phyloP scores from a whole-genome alignment of 2,329 filamentous ascomycete species.

The Beauveria varroae region DNA sequence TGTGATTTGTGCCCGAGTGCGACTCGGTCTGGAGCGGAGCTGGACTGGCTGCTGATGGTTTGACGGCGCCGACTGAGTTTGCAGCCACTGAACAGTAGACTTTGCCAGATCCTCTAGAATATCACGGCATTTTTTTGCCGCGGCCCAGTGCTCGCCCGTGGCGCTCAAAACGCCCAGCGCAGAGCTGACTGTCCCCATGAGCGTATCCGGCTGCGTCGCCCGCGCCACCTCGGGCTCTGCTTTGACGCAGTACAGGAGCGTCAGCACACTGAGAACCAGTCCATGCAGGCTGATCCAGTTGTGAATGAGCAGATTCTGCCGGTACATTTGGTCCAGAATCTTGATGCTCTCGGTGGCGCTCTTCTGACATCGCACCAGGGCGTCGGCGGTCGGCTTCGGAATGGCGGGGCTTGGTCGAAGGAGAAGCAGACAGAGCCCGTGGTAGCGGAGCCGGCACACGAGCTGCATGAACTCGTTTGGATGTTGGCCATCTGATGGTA shows the following conservation, averaged over 20 bases:
- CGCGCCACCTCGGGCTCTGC: conserved; percentile 33
- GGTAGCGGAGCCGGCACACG: conserved; percentile 38
- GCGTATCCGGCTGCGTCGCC: conserved; percentile 27
- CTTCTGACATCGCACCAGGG: conserved; percentile 33
- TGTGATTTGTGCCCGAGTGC: neutral
- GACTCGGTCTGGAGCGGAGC: neutral
- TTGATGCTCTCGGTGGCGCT: conserved; percentile 34
- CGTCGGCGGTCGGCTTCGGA: conserved; percentile 34
- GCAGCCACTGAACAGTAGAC: conserved; percentile 24
- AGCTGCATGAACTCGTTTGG: conserved; percentile 18
- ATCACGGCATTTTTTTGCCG: conserved; percentile 39
- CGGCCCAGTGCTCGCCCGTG: conserved; percentile 43
- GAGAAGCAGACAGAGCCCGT: conserved; percentile 40
- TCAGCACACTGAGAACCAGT: conserved; percentile 39
- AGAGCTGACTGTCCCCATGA: conserved; percentile 34
- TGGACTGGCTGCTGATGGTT: neutral
- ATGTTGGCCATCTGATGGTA: conserved; percentile 21
- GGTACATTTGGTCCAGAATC: conserved; percentile 36
- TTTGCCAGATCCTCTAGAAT: conserved; percentile 33
- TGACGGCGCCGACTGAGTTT: neutral
- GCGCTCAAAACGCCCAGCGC: conserved; percentile 41
- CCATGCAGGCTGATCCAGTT: conserved; percentile 42
- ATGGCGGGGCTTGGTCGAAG: conserved; percentile 45
- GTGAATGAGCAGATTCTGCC: conserved; percentile 35
- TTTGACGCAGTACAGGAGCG: conserved; percentile 44